Evolutionary conservation across 805 yeast genomes (phyloP), one percentile per base, ranked within the genome.

Genomic region (Pichia rugopelliculosa): DNA sequence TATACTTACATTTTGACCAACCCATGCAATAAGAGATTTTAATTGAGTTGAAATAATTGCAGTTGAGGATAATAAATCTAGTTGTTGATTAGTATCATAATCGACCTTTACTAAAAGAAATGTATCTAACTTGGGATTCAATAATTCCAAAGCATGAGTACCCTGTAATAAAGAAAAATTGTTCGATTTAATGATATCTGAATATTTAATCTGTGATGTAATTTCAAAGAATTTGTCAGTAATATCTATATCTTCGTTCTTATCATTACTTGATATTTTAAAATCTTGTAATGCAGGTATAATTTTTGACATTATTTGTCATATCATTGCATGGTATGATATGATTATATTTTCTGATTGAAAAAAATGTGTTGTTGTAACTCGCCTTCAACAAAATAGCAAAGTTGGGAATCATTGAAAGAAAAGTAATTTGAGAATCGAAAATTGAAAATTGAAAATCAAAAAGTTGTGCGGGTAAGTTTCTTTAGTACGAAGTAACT

Each of bases 141-240:
- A 72, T 13, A 83, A 74, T 62, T 90, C 98, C 51, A 88, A 68
- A 0, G 98, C 96, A 54, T 90, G 82, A 1, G 96, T 86, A 0
- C 96, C 95, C 56, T 87, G 88, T 52, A 84, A 70, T 41, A 91
- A 71, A 46, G 80, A 77, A 65, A 88, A 87, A 24, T 66, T 66
- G 0, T 78, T 74, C 10, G 76, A 72, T 55, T 79, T 79, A 5
- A 77, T 76, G 18, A 91, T 79, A 42, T 74, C 70, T 27, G 81
- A 82, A 36, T 75, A 73, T 17, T 46, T 45, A 11, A 64, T 51
- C 24, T 49, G 36, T 1, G 57, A 45, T 13, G 62, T 58, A 18
- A 76, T 66, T 4, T 60, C 51, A 43, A 74, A 70, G 37, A 85
- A 67, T n/a, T 66, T 61, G 5, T 64, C 57, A 0, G 90, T 84